Conservation (phyloP, 805 yeast genomes). For the Metschnikowia bowlesiae region DNA sequence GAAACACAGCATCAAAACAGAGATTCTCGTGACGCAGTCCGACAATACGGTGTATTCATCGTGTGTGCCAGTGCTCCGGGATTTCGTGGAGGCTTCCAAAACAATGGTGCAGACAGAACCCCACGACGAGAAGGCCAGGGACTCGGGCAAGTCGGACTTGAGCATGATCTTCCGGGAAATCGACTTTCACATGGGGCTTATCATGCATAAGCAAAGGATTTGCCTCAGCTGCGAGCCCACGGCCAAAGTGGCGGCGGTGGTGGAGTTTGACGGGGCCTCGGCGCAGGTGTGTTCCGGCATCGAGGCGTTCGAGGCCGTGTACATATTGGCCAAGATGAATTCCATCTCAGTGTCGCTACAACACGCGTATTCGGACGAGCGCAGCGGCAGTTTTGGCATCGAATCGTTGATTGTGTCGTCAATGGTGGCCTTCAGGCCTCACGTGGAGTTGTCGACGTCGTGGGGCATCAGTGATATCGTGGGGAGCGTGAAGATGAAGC, state of each 20-base stretch:
- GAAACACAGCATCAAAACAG: constrained; percentile 46
- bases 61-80: constrained; percentile 74
- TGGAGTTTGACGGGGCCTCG: constrained; percentile 66
- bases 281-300: constrained; percentile 50
- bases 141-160: constrained; percentile 26
- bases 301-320: constrained; percentile 8
- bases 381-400: constrained; percentile 63
- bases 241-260: constrained; percentile 86
- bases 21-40: constrained; percentile 62
- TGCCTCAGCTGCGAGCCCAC: constrained; percentile 88
- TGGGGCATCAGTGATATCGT: constrained; percentile 52
- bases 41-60: constrained; percentile 65
- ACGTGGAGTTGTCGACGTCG: constrained; percentile 43
- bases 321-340: constrained; percentile 38
- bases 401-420: constrained; percentile 46
- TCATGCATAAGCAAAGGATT: constrained; percentile 68
- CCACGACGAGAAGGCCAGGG: neutral
- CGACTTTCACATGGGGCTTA: constrained; percentile 59
- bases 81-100: constrained; percentile 49
- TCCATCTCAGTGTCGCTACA: constrained; percentile 69
- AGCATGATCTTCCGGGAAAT: constrained; percentile 44
- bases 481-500: constrained; percentile 71
- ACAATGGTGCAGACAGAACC: constrained; percentile 38
- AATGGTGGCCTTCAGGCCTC: constrained; percentile 42
- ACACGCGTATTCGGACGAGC: constrained; percentile 86